Percentiles rank a stretch among this genome's conserved stretches.
Conservation (phyloP, 257 asterid genomes). For the Salvia rosmarinus region DNA sequence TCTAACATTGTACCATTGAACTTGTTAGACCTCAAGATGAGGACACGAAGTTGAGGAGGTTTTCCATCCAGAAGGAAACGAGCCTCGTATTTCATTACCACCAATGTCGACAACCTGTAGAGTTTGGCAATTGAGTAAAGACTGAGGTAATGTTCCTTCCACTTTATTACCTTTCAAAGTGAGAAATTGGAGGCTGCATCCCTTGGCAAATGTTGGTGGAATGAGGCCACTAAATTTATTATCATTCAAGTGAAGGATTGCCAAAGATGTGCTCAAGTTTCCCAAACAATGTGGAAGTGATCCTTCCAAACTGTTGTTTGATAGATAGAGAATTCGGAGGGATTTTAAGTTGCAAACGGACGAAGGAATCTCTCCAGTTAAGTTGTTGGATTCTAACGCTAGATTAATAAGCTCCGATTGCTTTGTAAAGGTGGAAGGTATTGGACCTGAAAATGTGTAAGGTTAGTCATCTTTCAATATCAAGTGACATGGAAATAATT, state of each 20-base stretch:
- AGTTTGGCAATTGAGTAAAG: neutral
- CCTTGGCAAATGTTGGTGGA: neutral
- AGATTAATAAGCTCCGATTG: neutral
- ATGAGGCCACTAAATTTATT: neutral
- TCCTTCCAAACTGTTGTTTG: slow-evolving; percentile 23
- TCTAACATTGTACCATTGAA: neutral
- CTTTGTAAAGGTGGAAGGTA: neutral
- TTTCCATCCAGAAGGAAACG: slow-evolving; percentile 14
- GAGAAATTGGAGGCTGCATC: neutral
- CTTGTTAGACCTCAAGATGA: slow-evolving; percentile 7
- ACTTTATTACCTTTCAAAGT: slow-evolving; percentile 3
- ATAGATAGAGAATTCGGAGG: neutral
- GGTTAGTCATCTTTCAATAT: too few relatives aligned
- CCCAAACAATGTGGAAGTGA: slow-evolving; percentile 9
- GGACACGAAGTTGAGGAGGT: neutral
- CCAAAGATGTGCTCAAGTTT: slow-evolving; percentile 4
- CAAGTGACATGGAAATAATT: too few relatives aligned
- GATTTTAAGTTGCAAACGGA: slow-evolving; percentile 24
- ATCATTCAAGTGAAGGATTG: slow-evolving; percentile 11
- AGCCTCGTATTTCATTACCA: neutral
- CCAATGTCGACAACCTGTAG: neutral
- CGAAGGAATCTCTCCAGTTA: slow-evolving; percentile 15
- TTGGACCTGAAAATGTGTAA: neutral
- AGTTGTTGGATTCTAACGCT: slow-evolving; percentile 9
- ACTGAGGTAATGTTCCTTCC: neutral